These are phyloP conservation scores for Torulaspora franciscae DNA, from an alignment of 805 yeast species.

Conservation along the genomic window DNA sequence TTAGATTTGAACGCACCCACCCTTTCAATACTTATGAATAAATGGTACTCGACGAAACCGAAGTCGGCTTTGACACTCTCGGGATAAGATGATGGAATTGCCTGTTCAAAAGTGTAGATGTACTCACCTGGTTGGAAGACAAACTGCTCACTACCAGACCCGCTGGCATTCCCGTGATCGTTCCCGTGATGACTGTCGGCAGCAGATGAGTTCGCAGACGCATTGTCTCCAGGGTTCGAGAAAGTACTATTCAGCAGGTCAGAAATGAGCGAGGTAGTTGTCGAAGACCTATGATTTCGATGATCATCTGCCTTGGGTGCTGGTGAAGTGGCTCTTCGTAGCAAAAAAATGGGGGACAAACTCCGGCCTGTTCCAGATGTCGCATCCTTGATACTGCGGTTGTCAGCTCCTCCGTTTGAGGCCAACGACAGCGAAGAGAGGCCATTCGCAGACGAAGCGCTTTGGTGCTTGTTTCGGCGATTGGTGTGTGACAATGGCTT, in stretches of 20 bases:
- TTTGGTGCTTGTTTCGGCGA: conserved; percentile 8
- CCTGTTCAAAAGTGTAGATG: conserved; percentile 85
- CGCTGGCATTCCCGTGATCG: conserved; percentile 12
- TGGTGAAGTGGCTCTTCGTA: conserved; percentile 28
- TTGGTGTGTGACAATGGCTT: conserved; percentile 14
- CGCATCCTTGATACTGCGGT: conserved; percentile 5
- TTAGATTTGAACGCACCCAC: conserved; percentile 83
- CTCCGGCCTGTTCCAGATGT: conserved; percentile 17
- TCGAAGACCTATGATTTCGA: conserved; percentile 15
- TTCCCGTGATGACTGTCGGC: neutral
- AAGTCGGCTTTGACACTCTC: conserved; percentile 74
- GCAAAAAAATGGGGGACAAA: conserved; percentile 30
- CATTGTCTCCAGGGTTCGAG: conserved; percentile 14
- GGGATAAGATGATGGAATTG: conserved; percentile 75
- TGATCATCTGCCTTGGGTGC: conserved; percentile 15
- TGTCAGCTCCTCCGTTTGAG: conserved; percentile 7
- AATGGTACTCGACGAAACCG: conserved; percentile 68
- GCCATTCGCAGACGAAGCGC: conserved; percentile 30
- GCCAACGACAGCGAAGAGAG: conserved; percentile 15
- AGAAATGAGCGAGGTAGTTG: conserved; percentile 25
- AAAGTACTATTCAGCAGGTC: conserved; percentile 26
- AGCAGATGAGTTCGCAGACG: conserved; percentile 10
- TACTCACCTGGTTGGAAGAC: conserved; percentile 84
- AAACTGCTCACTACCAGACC: conserved; percentile 33
- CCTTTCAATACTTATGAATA: conserved; percentile 69